Evolutionary conservation across 1,284 basidiomycete species (phyloP).

Genomic region (Schizophyllum commune): DNA sequence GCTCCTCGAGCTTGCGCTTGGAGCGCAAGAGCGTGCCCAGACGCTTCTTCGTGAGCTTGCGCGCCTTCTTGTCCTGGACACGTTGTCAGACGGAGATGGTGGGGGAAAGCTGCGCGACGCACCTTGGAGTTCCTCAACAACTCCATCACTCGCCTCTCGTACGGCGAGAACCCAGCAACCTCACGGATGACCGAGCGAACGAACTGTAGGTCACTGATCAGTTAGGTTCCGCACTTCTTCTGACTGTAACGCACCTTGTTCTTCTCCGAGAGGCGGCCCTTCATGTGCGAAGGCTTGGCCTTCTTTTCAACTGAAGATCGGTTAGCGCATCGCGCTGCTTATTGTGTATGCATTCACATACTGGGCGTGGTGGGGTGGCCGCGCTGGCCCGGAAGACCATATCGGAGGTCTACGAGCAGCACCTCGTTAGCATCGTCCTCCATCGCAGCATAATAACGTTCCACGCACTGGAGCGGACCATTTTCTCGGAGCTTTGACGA

Average conservation of each 20-base stretch:
- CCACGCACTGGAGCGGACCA: conserved; percentile 67
- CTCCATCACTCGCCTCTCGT: conserved; percentile 99
- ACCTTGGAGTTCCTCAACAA: conserved; percentile 98
- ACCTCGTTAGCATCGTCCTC: conserved; percentile 1
- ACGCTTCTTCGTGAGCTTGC: conserved; percentile 98
- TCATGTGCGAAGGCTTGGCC: not conserved
- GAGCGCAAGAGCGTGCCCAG: conserved; percentile 93
- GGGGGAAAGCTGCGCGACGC: conserved; percentile 20
- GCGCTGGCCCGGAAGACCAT: conserved; percentile 71
- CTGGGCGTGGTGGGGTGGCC: conserved; percentile 91
- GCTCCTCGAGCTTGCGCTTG: conserved; percentile 96
- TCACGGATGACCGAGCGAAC: conserved; percentile 89
- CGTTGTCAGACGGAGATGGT: not conserved
- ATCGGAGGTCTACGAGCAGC: conserved; percentile 69
- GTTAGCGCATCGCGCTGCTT: conserved; percentile 82
- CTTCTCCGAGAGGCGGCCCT: conserved; percentile 62
- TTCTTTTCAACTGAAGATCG: not conserved
- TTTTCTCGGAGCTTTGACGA: conserved; percentile 57
- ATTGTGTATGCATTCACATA: conserved; percentile 68
- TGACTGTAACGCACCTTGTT: conserved; percentile 36
- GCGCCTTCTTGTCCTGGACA: conserved; percentile 89
- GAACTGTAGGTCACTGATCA: conserved; percentile 32
- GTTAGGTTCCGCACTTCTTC: not conserved
- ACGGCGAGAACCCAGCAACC: conserved; percentile 96
- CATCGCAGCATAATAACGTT: not conserved